phyloP scores from a whole-genome alignment of 2,329 filamentous ascomycete species.

The Bipolaris victoriae region DNA sequence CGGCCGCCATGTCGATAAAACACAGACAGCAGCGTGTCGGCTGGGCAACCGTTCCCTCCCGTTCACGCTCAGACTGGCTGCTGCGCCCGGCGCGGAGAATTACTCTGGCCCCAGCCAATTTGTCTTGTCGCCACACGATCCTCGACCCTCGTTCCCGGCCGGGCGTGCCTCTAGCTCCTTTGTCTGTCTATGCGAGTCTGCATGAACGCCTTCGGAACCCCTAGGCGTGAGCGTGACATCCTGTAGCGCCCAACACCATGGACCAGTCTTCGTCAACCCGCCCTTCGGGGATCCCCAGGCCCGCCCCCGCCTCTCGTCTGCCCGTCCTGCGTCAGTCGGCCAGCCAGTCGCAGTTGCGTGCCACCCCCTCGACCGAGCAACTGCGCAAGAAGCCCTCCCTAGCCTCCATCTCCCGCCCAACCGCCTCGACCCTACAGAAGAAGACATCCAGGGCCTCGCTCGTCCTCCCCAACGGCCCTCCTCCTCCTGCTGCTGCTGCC shows the following conservation, averaged over 20 bases:
- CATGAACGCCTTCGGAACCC: constrained; percentile 11
- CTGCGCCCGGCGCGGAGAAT: constrained; percentile 20
- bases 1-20: constrained; percentile 9
- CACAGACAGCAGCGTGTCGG: constrained; percentile 11
- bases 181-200: constrained; percentile 1
- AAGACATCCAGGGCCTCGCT: constrained; percentile 42
- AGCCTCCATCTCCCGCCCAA: constrained; percentile 28
- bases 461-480: constrained; percentile 30
- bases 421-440: constrained; percentile 35
- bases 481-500: constrained; percentile 9
- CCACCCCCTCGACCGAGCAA: constrained; percentile 54
- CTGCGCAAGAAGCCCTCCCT: constrained; percentile 42
- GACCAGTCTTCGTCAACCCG: constrained; percentile 40
- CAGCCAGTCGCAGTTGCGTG: constrained; percentile 51
- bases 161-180: constrained; percentile 11
- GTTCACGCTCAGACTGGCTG: constrained; percentile 17
- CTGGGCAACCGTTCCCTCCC: constrained; percentile 21
- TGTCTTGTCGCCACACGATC: constrained; percentile 7
- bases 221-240: constrained; percentile 8
- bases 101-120: constrained; percentile 9
- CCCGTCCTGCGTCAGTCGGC: constrained; percentile 54
- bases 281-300: constrained; percentile 55
- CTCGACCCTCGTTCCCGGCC: constrained; percentile 13
- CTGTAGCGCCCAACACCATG: constrained; percentile 35
- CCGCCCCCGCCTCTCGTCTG: constrained; percentile 56